These are phyloP conservation scores for Trichoderma virens DNA, from an alignment of 495 filamentous ascomycete species.

Conservation along the genomic window DNA sequence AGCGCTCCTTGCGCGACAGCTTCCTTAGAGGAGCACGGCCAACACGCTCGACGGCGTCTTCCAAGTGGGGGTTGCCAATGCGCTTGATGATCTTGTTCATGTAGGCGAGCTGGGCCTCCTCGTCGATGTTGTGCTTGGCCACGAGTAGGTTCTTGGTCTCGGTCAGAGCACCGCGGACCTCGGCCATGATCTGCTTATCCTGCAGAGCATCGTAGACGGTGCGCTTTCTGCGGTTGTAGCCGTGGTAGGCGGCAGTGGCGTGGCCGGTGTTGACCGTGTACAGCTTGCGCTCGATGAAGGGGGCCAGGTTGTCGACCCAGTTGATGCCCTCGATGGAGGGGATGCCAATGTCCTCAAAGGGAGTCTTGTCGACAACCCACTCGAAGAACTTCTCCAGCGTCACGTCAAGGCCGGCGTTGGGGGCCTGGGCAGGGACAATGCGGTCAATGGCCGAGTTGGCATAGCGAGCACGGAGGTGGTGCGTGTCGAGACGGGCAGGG, in stretches of 20 bases:
- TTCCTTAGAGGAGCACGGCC: constrained; percentile 92
- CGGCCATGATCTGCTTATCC: constrained; percentile 56
- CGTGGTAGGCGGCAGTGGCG: constrained; percentile 95
- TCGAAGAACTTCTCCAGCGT: constrained; percentile 97
- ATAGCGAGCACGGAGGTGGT: constrained; percentile 64
- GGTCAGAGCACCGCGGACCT: constrained; percentile 65
- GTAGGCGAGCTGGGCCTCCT: constrained; percentile 75
- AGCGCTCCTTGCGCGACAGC: constrained; percentile 84
- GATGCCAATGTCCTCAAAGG: constrained; percentile 48
- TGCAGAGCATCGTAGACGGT: constrained; percentile 80
- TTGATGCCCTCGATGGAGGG: constrained; percentile 80
- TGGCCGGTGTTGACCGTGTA: constrained; percentile 99
- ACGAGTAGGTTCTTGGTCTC: constrained; percentile 83
- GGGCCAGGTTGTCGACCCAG: constrained; percentile 83
- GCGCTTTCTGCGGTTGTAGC: constrained; percentile 70
- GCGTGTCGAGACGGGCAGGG: constrained; percentile 47
- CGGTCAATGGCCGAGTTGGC: constrained; percentile 98
- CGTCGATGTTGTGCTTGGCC: constrained; percentile 72
- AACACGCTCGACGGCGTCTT: constrained; percentile 90
- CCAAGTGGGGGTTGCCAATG: constrained; percentile 90
- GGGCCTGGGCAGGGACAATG: constrained; percentile 83
- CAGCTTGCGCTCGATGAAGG: constrained; percentile 98
- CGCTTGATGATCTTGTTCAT: constrained; percentile 85
- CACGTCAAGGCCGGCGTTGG: constrained; percentile 74
- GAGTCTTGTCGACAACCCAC: constrained; percentile 86